Conservation (phyloP, 1,284 basidiomycete species). For the Puccinia polysora region DNA sequence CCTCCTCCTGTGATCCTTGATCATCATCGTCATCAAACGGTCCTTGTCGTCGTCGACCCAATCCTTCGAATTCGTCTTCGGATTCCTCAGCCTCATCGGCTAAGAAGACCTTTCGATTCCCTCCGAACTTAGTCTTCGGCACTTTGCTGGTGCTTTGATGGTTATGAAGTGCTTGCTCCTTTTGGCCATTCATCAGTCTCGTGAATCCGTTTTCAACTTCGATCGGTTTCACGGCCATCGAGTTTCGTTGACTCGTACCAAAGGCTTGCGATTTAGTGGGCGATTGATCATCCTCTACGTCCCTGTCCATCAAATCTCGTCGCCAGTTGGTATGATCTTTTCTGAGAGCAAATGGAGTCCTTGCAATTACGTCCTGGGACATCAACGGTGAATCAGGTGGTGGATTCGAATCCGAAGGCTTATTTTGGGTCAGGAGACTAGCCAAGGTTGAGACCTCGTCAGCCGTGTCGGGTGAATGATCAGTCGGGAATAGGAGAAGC, state of each 20-base stretch:
- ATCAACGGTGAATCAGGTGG: constrained; percentile 42
- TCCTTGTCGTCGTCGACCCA: neutral
- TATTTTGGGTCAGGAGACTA: constrained; percentile 41
- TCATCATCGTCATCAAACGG: neutral
- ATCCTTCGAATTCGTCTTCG: constrained; percentile 24
- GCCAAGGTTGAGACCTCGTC: too few species aligned
- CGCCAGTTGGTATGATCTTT: neutral
- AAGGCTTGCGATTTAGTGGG: neutral
- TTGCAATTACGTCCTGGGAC: constrained; percentile 34
- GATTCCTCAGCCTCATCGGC: constrained; percentile 43
- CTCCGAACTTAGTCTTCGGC: neutral
- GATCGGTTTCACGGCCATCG: neutral
- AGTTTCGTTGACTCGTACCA: neutral
- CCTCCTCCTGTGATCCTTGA: constrained; percentile 13
- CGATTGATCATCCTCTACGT: neutral
- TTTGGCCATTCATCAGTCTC: constrained; percentile 25
- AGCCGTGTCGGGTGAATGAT: neutral
- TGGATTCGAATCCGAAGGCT: neutral
- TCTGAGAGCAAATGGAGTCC: constrained; percentile 40
- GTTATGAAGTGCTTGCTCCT: neutral
- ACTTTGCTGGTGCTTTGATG: constrained; percentile 1
- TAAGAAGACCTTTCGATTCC: constrained; percentile 1
- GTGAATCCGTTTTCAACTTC: constrained; percentile 3
- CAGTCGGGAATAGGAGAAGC: too few species aligned
- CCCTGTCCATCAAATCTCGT: neutral